These are phyloP conservation scores for Endocalyx cinctus DNA, from an alignment of 2,329 filamentous ascomycete species.

Conservation along the genomic window DNA sequence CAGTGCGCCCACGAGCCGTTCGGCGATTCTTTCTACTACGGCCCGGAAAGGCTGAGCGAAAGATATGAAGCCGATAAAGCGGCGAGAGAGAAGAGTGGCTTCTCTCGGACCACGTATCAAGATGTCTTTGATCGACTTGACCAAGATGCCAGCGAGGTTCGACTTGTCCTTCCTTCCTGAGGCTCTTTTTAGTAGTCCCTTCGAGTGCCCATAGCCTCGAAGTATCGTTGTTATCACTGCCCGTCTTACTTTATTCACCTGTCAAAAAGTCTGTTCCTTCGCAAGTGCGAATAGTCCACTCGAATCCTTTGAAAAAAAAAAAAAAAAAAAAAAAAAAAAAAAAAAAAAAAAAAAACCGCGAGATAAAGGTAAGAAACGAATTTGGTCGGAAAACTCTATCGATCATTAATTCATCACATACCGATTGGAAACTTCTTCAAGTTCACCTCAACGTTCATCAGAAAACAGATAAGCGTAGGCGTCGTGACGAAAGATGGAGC, in stretches of 20 bases:
- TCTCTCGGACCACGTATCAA: slow-evolving; percentile 65
- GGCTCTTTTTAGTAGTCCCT: slow-evolving; percentile 13
- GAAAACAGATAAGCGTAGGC: no score
- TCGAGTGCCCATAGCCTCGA: not conserved
- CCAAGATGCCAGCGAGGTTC: slow-evolving; percentile 68
- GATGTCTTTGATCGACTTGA: slow-evolving; percentile 75
- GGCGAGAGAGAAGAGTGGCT: slow-evolving; percentile 57
- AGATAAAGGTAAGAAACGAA: slow-evolving; percentile 2
- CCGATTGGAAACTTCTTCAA: no score
- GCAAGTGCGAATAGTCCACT: slow-evolving; percentile 9
- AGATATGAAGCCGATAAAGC: slow-evolving; percentile 69
- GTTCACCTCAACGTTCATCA: no score
- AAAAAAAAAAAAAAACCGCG: not conserved
- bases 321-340: not conserved
- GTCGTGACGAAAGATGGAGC: no score
- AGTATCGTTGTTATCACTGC: slow-evolving; percentile 5
- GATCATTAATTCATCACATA: no score
- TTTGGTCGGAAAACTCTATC: no score
- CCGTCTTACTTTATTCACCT: slow-evolving; percentile 10
- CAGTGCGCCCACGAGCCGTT: slow-evolving; percentile 92
- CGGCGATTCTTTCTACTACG: slow-evolving; percentile 94
- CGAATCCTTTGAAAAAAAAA: not conserved
- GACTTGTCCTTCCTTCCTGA: slow-evolving; percentile 17
- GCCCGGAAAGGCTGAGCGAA: slow-evolving; percentile 77
- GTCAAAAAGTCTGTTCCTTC: slow-evolving; percentile 6